phyloP scores from a whole-genome alignment of 345 rosid species.

The Lumnitzera racemosa region DNA sequence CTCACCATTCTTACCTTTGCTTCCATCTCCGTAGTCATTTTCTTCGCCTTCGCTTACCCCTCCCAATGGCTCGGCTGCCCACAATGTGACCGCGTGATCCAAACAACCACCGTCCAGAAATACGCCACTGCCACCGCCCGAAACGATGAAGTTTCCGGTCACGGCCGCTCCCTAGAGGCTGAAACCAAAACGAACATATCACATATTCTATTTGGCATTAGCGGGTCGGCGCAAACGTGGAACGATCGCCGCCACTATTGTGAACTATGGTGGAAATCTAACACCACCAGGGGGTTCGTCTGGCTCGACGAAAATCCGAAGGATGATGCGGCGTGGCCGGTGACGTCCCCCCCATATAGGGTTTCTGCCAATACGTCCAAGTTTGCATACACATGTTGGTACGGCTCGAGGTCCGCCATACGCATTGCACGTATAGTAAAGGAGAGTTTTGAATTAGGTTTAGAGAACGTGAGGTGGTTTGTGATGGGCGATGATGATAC shows the following conservation, averaged over 20 bases:
- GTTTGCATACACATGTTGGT: slow-evolving; percentile 58
- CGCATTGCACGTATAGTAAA: slow-evolving; percentile 71
- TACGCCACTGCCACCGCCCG: background rate
- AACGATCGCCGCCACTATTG: slow-evolving; percentile 45
- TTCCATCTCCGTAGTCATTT: slow-evolving; percentile 36
- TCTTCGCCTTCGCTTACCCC: slow-evolving; percentile 27
- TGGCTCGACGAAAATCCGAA: slow-evolving; percentile 73
- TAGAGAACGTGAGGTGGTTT: slow-evolving; percentile 75
- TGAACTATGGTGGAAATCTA: slow-evolving; percentile 80
- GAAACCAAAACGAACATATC: slow-evolving; percentile 36
- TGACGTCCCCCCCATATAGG: slow-evolving; percentile 46
- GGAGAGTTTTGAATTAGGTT: slow-evolving; percentile 71
- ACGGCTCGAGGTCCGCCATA: slow-evolving; percentile 67
- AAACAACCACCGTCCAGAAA: slow-evolving; percentile 13
- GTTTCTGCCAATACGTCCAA: slow-evolving; percentile 60
- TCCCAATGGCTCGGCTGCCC: slow-evolving; percentile 15
- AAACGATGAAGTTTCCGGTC: background rate
- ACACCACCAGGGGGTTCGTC: slow-evolving; percentile 60
- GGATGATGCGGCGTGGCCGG: slow-evolving; percentile 30
- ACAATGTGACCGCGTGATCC: slow-evolving; percentile 10
- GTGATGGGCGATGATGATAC: slow-evolving; percentile 96
- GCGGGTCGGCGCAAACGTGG: slow-evolving; percentile 86
- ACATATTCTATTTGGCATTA: slow-evolving; percentile 66
- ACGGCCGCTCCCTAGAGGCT: background rate
- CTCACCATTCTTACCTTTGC: slow-evolving; percentile 32